A percentile compares a stretch with the other conserved stretches of the same genome.
phyloP scores from a whole-genome alignment of 768 basidiomycete species.

The Tulasnella sp. region DNA sequence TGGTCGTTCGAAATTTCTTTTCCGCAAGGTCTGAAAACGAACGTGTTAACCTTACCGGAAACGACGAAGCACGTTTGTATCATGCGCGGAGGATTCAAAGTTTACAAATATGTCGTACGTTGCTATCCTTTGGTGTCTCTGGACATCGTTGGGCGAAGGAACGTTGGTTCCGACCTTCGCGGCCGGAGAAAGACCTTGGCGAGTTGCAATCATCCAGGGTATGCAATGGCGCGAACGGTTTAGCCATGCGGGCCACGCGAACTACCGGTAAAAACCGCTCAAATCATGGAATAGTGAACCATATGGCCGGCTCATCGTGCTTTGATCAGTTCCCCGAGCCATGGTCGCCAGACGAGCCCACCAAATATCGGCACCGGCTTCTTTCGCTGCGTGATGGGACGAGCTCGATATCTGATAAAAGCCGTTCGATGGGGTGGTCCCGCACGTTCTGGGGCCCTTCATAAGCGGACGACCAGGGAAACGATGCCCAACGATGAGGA shows the following conservation, averaged over 20 bases:
- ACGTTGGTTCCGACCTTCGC: background rate
- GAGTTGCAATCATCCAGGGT: background rate
- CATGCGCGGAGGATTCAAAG: background rate
- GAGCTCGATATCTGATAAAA: constrained; percentile 3
- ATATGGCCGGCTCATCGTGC: background rate
- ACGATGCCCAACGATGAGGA: background rate
- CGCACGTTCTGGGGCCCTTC: background rate
- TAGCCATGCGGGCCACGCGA: background rate
- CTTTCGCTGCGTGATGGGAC: background rate
- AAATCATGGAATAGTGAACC: background rate
- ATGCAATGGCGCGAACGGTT: background rate
- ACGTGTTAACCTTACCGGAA: background rate
- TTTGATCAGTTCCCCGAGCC: constrained; percentile 8
- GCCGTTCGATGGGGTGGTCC: background rate
- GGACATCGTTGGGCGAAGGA: background rate
- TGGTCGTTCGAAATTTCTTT: background rate
- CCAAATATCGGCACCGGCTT: background rate
- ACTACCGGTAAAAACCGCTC: background rate
- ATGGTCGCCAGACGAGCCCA: background rate
- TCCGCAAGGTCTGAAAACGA: background rate
- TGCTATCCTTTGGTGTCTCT: background rate
- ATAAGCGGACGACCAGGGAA: background rate
- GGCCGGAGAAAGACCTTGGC: background rate
- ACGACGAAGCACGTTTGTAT: background rate
- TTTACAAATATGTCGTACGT: background rate